Conservation (phyloP, 2,329 filamentous ascomycete genomes). For the Anthostomella pinea region DNA sequence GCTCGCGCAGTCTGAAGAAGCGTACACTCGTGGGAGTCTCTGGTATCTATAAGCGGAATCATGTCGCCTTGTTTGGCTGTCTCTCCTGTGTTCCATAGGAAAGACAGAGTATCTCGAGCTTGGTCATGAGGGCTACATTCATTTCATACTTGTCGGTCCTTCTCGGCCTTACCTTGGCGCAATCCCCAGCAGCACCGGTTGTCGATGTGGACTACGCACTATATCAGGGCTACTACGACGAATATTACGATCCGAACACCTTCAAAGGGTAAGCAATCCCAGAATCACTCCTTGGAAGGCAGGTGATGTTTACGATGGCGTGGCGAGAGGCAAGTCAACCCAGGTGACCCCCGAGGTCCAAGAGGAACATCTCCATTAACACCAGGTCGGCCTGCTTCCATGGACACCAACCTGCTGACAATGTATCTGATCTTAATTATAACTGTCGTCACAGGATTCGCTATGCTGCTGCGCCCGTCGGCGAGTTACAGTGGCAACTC, state of each 20-base stretch:
- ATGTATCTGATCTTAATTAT: constrained; percentile 5
- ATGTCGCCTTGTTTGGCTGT: too few species aligned
- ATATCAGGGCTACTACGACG: constrained; percentile 42
- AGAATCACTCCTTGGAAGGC: too few species aligned
- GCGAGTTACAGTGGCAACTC: constrained; percentile 41
- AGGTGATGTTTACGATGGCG: too few species aligned
- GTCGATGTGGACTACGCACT: constrained; percentile 45
- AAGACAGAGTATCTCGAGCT: constrained; percentile 3
- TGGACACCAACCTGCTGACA: neutral
- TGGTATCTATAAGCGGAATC: too few species aligned
- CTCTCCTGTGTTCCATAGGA: too few species aligned
- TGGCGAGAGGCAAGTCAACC: too few species aligned
- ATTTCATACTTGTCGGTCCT: constrained; percentile 5
- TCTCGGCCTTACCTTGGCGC: constrained; percentile 1
- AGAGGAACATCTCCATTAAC: too few species aligned
- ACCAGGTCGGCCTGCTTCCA: constrained; percentile 5
- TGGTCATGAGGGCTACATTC: constrained; percentile 3
- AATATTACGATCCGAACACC: constrained; percentile 38
- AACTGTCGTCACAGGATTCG: constrained; percentile 37
- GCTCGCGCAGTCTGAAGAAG: too few species aligned
- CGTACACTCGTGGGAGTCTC: too few species aligned
- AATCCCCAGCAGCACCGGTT: constrained; percentile 11
- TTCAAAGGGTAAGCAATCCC: constrained; percentile 51
- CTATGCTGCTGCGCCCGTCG: constrained; percentile 43
- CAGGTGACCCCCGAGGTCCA: too few species aligned